These are phyloP conservation scores for Plantago ovata DNA, from an alignment of 257 asterid genomes.

Conservation along the genomic window DNA sequence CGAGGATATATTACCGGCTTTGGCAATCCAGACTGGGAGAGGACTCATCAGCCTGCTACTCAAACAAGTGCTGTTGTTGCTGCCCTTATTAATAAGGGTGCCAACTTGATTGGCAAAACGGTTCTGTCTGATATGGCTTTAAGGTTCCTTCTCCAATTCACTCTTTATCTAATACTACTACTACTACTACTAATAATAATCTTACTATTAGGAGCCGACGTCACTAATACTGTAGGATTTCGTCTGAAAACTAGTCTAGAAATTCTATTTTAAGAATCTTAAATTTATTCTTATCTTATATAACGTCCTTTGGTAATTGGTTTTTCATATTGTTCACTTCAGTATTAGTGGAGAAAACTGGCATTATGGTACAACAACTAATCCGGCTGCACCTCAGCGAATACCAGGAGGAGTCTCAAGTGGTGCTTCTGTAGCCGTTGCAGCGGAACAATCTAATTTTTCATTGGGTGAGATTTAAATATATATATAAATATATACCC, in stretches of 20 bases:
- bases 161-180: not conserved
- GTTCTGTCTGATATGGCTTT: slow-evolving; percentile 86
- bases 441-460: slow-evolving; percentile 86
- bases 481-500: too few relatives aligned
- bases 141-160: slow-evolving; percentile 58
- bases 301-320: not conserved
- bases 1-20: slow-evolving; percentile 84
- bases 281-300: too few relatives aligned
- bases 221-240: too few relatives aligned
- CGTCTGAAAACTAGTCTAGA: too few relatives aligned
- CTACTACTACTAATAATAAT: not conserved
- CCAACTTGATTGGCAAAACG: slow-evolving; percentile 81
- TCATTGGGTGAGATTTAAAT: slow-evolving; percentile 73
- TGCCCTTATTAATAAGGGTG: slow-evolving; percentile 90
- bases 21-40: slow-evolving; percentile 95
- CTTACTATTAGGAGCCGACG: not conserved
- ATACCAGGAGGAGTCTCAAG: slow-evolving; percentile 98
- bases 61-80: slow-evolving; percentile 70
- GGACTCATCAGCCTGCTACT: slow-evolving; percentile 70
- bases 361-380: slow-evolving; percentile 84
- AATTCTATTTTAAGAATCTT: not conserved
- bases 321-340: slow-evolving; percentile 2
- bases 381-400: slow-evolving; percentile 76
- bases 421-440: slow-evolving; percentile 96
- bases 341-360: slow-evolving; percentile 83